Percentiles rank a stretch among this genome's conserved stretches.
Conservation (phyloP, 1,139 yeast species). For the Suhomyces coccinellae region DNA sequence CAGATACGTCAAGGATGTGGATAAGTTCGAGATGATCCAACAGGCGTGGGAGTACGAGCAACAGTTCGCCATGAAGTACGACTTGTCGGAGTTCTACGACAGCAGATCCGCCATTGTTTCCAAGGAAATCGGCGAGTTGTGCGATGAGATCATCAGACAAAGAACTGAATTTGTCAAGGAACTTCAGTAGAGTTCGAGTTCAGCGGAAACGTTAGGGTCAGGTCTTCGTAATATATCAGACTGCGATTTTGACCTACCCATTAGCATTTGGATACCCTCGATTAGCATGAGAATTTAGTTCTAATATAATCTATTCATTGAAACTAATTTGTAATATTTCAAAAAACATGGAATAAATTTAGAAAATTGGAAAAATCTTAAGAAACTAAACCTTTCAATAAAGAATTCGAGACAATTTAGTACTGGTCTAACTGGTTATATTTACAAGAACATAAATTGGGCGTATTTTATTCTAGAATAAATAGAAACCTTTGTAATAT, state of each 20-base stretch:
- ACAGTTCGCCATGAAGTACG: slow-evolving; percentile 53
- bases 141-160: slow-evolving; percentile 62
- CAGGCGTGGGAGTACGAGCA: slow-evolving; percentile 92
- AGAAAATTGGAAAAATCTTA: too few relatives aligned
- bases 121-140: slow-evolving; percentile 67
- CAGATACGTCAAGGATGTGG: slow-evolving; percentile 87
- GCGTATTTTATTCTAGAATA: too few relatives aligned
- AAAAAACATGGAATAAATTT: too few relatives aligned
- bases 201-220: too few relatives aligned
- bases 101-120: slow-evolving; percentile 69
- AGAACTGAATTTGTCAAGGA: slow-evolving; percentile 39
- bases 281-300: neutral
- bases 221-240: neutral
- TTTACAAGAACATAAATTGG: too few relatives aligned
- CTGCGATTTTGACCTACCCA: neutral
- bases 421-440: too few relatives aligned
- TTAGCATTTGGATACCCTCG: neutral
- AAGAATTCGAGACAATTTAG: too few relatives aligned
- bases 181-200: neutral
- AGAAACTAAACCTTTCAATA: too few relatives aligned
- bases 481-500: too few relatives aligned
- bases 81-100: slow-evolving; percentile 67
- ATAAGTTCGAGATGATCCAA: slow-evolving; percentile 86
- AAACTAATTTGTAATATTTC: too few relatives aligned
- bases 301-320: neutral